phyloP scores from a whole-genome alignment of 441 rosid species.

The Flueggea neowawraea region DNA sequence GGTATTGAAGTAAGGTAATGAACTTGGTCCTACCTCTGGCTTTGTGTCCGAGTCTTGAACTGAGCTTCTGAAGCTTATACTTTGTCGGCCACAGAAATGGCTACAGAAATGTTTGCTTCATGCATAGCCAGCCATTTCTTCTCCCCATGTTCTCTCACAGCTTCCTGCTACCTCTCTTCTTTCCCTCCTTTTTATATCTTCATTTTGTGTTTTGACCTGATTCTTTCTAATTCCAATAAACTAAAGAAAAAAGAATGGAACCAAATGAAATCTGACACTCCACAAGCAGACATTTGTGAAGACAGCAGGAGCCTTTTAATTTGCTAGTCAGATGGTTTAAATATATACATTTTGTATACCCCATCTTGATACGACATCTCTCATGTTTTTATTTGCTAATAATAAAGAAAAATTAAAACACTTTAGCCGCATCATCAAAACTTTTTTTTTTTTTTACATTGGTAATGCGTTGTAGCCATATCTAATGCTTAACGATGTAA shows the following conservation, averaged over 20 bases:
- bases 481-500: no score
- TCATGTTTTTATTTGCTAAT: no score
- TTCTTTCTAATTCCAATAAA: constrained; percentile 5
- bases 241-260: constrained; percentile 14
- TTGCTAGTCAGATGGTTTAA: neutral
- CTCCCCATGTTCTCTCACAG: constrained; percentile 29
- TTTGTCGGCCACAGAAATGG: constrained; percentile 28
- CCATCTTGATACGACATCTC: neutral
- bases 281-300: constrained; percentile 20
- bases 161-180: neutral
- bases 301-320: constrained; percentile 20
- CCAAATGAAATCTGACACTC: constrained; percentile 27
- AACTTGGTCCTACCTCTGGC: constrained; percentile 31
- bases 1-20: neutral
- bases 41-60: constrained; percentile 27
- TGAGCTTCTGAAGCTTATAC: constrained; percentile 31
- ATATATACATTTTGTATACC: constrained; percentile 4
- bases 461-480: no score
- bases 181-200: constrained; percentile 20
- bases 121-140: constrained; percentile 35
- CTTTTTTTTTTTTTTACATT: no score
- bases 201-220: neutral
- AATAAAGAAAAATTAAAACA: no score
- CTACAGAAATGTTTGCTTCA: constrained; percentile 28
- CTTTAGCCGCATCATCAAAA: no score